phyloP scores from a whole-genome alignment of 2,329 filamentous ascomycete genomes.

The Colletotrichum sidae region DNA sequence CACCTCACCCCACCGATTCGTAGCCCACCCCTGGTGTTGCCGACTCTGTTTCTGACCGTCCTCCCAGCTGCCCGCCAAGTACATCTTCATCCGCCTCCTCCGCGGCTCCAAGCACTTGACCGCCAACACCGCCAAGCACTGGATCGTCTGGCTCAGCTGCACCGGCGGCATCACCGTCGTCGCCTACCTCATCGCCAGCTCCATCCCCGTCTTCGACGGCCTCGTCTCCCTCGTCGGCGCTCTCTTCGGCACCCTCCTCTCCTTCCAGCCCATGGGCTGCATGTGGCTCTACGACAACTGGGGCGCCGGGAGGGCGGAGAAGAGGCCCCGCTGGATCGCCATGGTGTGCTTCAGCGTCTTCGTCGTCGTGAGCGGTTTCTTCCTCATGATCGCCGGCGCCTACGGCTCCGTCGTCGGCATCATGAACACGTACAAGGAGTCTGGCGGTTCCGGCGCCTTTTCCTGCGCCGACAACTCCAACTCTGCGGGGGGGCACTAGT shows the following conservation, averaged over 20 bases:
- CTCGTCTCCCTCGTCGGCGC: conserved; percentile 44
- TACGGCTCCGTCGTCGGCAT: conserved; percentile 57
- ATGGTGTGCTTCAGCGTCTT: conserved; percentile 42
- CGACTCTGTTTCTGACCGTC: neutral
- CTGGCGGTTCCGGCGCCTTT: conserved; percentile 51
- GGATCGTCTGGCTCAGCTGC: conserved; percentile 47
- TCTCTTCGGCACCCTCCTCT: conserved; percentile 43
- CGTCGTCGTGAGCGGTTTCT: conserved; percentile 51
- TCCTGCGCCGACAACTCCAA: conserved; percentile 58
- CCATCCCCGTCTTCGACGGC: conserved; percentile 44
- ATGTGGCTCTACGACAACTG: conserved; percentile 59
- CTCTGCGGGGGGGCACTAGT: conserved; percentile 32
- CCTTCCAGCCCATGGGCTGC: conserved; percentile 46
- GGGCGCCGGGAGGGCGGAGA: conserved; percentile 40
- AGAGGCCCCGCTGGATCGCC: conserved; percentile 29
- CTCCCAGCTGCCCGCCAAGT: conserved; percentile 41
- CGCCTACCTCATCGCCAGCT: conserved; percentile 45
- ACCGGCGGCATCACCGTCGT: conserved; percentile 41
- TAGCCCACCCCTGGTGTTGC: too few species aligned
- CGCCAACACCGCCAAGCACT: conserved; percentile 44
- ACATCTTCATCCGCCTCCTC: conserved; percentile 43
- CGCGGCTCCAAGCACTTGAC: conserved; percentile 46
- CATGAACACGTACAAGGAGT: conserved; percentile 48
- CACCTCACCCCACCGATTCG: accelerated
- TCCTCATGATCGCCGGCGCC: conserved; percentile 57